Percentiles rank a stretch among this genome's conserved stretches.
Evolutionary conservation across 164 flowering plant genomes (phyloP).

Genomic region (Piper longum): DNA sequence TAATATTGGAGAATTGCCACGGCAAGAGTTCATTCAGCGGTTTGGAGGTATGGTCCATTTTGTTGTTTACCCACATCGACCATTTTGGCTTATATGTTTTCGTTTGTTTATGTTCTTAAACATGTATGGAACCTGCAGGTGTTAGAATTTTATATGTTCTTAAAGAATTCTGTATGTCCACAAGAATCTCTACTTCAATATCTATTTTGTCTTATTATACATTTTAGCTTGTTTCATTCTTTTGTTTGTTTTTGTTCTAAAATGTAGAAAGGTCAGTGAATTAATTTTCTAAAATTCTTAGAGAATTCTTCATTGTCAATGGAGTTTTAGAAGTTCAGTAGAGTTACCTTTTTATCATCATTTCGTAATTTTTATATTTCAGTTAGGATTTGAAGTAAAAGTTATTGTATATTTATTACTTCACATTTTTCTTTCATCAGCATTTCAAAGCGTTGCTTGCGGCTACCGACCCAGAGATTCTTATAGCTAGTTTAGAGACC

Average conservation of each 20-base stretch:
- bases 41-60: slow-evolving; percentile 45
- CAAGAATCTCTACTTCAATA: too few species aligned
- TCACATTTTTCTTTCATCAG: slow-evolving; percentile 35
- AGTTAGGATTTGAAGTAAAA: background rate
- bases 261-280: too few species aligned
- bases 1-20: slow-evolving; percentile 80
- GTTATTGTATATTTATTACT: background rate
- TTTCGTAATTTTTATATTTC: background rate
- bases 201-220: background rate
- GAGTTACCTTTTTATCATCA: background rate
- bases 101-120: too few species aligned
- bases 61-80: too few species aligned
- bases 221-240: background rate
- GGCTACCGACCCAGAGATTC: slow-evolving; percentile 80
- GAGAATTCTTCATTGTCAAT: too few species aligned
- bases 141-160: too few species aligned
- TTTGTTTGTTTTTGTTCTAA: background rate
- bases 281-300: too few species aligned
- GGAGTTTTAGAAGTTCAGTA: too few species aligned
- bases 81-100: background rate
- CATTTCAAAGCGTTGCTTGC: slow-evolving; percentile 80
- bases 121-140: too few species aligned
- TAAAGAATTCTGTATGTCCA: too few species aligned
- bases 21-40: slow-evolving; percentile 81
- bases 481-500: slow-evolving; percentile 82